These are phyloP conservation scores for Gossypium raimondii DNA, from an alignment of 345 rosid genomes.

Conservation along the genomic window DNA sequence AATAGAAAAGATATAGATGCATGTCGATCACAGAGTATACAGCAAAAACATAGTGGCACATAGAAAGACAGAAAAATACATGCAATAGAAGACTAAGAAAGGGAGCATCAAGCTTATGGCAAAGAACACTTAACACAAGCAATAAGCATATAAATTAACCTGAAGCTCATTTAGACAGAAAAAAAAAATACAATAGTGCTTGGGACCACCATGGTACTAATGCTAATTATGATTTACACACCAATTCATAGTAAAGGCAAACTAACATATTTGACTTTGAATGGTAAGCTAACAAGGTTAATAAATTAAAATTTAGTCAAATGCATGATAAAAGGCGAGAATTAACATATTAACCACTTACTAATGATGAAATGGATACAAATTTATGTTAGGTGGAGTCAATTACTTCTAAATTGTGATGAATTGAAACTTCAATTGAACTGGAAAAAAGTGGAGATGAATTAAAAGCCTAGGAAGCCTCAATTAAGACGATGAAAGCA, in stretches of 20 bases:
- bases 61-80: neutral
- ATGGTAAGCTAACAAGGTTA: neutral
- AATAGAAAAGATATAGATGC: neutral
- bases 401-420: neutral
- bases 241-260: neutral
- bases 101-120: neutral
- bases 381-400: neutral
- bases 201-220: no score
- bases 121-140: neutral
- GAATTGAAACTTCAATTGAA: neutral
- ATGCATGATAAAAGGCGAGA: neutral
- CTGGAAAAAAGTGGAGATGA: neutral
- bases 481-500: neutral
- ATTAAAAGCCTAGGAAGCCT: neutral
- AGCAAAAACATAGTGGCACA: neutral
- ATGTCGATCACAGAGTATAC: neutral
- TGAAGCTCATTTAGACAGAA: neutral
- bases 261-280: neutral
- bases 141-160: neutral
- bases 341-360: neutral
- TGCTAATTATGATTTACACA: neutral
- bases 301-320: neutral
- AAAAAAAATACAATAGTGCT: no score
- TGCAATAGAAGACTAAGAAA: neutral
- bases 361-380: neutral